phyloP scores from a whole-genome alignment of 371 early-diverging fungal genomes.

The Lichtheimia ornata region DNA sequence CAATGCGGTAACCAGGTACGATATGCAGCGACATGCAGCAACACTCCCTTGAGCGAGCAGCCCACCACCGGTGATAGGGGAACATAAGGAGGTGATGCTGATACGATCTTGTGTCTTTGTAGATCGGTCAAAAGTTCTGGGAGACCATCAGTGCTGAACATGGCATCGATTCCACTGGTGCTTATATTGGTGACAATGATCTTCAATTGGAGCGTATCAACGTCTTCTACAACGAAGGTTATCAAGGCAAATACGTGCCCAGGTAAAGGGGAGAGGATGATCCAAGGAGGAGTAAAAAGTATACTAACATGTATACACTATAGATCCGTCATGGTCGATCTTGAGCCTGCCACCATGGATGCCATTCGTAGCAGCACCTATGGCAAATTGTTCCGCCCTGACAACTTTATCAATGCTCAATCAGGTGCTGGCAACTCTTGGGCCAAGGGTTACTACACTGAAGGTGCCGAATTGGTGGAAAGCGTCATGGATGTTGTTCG shows the following conservation, averaged over 20 bases:
- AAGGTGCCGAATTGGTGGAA: constrained; percentile 89
- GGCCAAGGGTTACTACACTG: constrained; percentile 88
- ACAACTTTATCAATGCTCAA: constrained; percentile 87
- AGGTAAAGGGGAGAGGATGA: constrained; percentile 59
- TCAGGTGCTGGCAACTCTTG: constrained; percentile 92
- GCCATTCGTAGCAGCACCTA: constrained; percentile 77
- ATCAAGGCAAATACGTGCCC: constrained; percentile 78
- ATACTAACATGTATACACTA: not conserved
- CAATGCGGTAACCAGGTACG: constrained; percentile 83
- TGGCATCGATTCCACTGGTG: constrained; percentile 81
- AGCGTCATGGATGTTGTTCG: constrained; percentile 81
- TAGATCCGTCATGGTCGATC: constrained; percentile 96
- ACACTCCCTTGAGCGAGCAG: not conserved
- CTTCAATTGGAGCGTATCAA: constrained; percentile 92
- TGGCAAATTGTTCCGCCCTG: constrained; percentile 83
- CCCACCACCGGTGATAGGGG: too few species aligned
- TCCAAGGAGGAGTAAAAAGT: constrained; percentile 24
- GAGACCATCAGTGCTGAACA: constrained; percentile 93
- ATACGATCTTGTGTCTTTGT: constrained; percentile 10
- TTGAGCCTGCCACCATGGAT: constrained; percentile 99
- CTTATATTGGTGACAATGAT: constrained; percentile 80
- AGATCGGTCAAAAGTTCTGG: constrained; percentile 91
- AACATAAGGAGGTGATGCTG: not conserved
- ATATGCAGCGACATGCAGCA: not conserved
- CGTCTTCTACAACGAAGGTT: constrained; percentile 95